Conservation (phyloP, 768 basidiomycete genomes). For the Dictyophora rubrovolvata region DNA sequence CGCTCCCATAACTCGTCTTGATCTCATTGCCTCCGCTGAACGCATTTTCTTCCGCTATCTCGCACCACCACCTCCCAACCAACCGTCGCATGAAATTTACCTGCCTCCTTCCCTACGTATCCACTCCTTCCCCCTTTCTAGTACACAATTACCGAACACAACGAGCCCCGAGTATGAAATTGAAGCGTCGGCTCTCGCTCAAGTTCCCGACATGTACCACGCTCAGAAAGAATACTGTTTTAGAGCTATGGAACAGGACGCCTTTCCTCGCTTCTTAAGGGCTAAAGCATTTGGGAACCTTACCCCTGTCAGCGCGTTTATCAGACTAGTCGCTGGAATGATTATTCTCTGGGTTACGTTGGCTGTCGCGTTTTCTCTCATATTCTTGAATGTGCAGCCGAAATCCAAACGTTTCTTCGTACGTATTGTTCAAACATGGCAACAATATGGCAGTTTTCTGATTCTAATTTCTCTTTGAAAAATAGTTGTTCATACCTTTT, state of each 20-base stretch:
- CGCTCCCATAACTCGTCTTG: constrained; percentile 78
- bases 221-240: constrained; percentile 96
- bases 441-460: background rate
- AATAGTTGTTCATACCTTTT: constrained; percentile 90
- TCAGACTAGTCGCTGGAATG: constrained; percentile 76
- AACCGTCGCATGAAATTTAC: constrained; percentile 92
- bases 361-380: constrained; percentile 77
- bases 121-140: constrained; percentile 79
- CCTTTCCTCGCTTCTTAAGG: constrained; percentile 87
- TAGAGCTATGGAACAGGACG: constrained; percentile 92
- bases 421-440: constrained; percentile 27
- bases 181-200: constrained; percentile 71
- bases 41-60: constrained; percentile 95
- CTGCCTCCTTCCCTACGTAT: constrained; percentile 89
- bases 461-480: background rate
- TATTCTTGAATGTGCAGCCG: constrained; percentile 90
- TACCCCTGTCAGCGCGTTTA: constrained; percentile 81
- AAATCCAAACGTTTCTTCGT: constrained; percentile 93
- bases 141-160: constrained; percentile 59
- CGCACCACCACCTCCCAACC: constrained; percentile 63
- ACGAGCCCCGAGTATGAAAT: constrained; percentile 32
- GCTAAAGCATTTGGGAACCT: constrained; percentile 98
- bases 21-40: constrained; percentile 88
- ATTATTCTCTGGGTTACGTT: constrained; percentile 93
- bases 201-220: constrained; percentile 94